Evolutionary conservation across 306 rosid genomes (phyloP).

Genomic region (Vigna angularis): DNA sequence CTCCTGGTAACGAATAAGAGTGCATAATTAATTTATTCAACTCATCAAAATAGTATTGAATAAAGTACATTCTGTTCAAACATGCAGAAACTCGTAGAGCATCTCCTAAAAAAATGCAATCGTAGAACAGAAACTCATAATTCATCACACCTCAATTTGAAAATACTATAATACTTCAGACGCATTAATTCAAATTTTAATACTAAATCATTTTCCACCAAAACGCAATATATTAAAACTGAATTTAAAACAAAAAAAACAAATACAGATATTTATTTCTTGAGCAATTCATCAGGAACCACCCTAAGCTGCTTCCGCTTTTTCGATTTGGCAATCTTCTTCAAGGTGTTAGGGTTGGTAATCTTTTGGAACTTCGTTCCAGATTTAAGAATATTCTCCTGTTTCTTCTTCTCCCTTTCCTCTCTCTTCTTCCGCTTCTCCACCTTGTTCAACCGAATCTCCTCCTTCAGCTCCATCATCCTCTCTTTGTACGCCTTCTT

Average conservation of each 20-base stretch:
- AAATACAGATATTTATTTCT: slow-evolving; percentile 33
- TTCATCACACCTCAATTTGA: no score
- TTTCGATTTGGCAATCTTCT: slow-evolving; percentile 84
- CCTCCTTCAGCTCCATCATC: slow-evolving; percentile 79
- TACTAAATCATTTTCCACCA: background rate
- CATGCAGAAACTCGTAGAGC: slow-evolving; percentile 83
- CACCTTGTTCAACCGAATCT: slow-evolving; percentile 49
- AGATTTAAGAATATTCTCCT: slow-evolving; percentile 77
- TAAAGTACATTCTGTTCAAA: slow-evolving; percentile 41
- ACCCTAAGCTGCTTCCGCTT: slow-evolving; percentile 73
- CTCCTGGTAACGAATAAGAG: slow-evolving; percentile 65
- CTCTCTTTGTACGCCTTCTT: slow-evolving; percentile 78
- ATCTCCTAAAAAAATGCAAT: slow-evolving; percentile 53
- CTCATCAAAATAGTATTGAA: slow-evolving; percentile 17
- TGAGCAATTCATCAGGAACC: slow-evolving; percentile 71
- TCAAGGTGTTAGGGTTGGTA: slow-evolving; percentile 79
- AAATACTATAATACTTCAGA: no score
- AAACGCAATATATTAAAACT: background rate
- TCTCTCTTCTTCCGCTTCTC: slow-evolving; percentile 76
- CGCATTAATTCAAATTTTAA: no score
- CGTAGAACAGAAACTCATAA: no score
- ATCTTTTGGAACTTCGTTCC: slow-evolving; percentile 85
- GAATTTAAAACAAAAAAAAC: background rate
- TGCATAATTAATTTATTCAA: slow-evolving; percentile 7
- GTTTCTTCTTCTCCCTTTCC: slow-evolving; percentile 90